phyloP scores from a whole-genome alignment of 441 rosid genomes.

The Croton setiger region DNA sequence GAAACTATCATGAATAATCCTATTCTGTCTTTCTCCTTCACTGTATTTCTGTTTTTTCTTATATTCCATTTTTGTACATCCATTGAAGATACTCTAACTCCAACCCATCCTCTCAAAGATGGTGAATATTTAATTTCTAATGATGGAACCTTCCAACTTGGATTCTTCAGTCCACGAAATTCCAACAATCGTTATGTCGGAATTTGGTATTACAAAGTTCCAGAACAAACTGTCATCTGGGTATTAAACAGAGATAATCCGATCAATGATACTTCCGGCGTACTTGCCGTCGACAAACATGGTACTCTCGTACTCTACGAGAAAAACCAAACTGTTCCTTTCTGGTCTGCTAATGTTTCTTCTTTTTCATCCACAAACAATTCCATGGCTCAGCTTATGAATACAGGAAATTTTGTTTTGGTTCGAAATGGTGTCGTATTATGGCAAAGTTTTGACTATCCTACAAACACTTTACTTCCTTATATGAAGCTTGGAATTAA shows the following conservation, averaged over 20 bases:
- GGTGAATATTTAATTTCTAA: slow-evolving; percentile 47
- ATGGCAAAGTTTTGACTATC: slow-evolving; percentile 72
- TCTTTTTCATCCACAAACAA: slow-evolving; percentile 15
- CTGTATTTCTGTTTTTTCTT: slow-evolving; percentile 14
- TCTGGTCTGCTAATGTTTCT: slow-evolving; percentile 57
- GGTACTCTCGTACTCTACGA: slow-evolving; percentile 44
- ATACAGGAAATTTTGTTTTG: slow-evolving; percentile 58
- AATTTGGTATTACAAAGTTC: slow-evolving; percentile 49
- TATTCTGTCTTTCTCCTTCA: not conserved
- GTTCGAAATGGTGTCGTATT: slow-evolving; percentile 22
- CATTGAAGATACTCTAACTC: slow-evolving; percentile 29
- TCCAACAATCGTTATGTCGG: slow-evolving; percentile 50
- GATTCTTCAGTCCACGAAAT: slow-evolving; percentile 51
- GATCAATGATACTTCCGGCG: slow-evolving; percentile 37
- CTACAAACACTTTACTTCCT: slow-evolving; percentile 46
- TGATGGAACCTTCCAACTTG: slow-evolving; percentile 39
- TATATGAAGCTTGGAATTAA: slow-evolving; percentile 51
- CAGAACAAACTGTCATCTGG: slow-evolving; percentile 47
- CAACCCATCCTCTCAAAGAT: slow-evolving; percentile 36
- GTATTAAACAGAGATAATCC: slow-evolving; percentile 69
- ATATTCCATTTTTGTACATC: slow-evolving; percentile 24
- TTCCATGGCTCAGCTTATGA: slow-evolving; percentile 40
- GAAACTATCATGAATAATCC: not conserved
- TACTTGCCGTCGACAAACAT: slow-evolving; percentile 32
- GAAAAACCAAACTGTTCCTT: slow-evolving; percentile 34